Base-by-base conservation (phyloP, 352 stramenopile genomes). In the Pythium coloratum region DNA sequence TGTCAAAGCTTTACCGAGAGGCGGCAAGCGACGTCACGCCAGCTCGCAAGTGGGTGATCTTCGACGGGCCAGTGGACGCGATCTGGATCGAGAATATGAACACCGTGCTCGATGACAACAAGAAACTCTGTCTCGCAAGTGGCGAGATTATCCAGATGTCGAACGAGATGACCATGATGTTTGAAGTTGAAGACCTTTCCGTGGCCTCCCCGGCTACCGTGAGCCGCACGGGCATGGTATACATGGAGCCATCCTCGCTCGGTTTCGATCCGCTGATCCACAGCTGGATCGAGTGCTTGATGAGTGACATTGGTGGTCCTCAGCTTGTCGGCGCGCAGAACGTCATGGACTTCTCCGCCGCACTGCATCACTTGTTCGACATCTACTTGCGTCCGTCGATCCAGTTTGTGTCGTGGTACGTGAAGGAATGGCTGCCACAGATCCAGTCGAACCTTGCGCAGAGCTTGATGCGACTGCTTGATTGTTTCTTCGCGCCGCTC, bases 21-120 rank as follows among this genome's bases (percentile, higher is more conserved):
- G 95, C 90, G 26, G 89, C 91, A 26, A 96, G 90, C n/a, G 84
- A 97, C 50, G 88, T 88, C 14, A 95, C 81, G 14, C 60, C 84
- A 0, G 90, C 96, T 67, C 82, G 93, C 20, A 98, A 98, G 76
- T 98, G 95, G 95, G 84, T 98, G 13, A 88, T 98, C 32, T 98
- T 98, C 51, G 95, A 98, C 56, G 95, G 95, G 0, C 95, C 95
- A 3, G 96, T 98, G 2, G 95, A 98, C 66, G 92, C 95, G 6
- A 96, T 98, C 56, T 98, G 95, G 95, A 98, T 98, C 73, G 95
- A 98, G 74, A 98, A 98, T 75, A 98, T 98, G 95, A 98, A 98
- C 67, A 98, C 95, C 0, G 95, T 98, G 12, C 79, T 98, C 49
- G 95, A 98, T 64, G 95, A 98, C 76, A 98, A 98, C 79, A 98